Base-by-base conservation (phyloP, 2,329 filamentous ascomycete species). In the Aspergillus melleus region DNA sequence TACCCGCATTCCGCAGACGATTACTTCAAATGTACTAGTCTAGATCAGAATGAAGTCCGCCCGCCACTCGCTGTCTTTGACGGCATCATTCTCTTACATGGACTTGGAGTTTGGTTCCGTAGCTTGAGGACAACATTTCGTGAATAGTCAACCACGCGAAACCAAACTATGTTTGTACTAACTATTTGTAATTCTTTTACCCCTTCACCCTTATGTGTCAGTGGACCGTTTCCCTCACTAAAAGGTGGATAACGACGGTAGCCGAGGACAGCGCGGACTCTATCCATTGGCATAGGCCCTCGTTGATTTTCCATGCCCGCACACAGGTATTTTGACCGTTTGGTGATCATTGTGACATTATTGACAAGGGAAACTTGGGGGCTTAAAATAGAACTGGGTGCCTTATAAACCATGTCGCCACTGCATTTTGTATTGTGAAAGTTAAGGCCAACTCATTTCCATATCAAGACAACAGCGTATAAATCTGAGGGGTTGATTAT, bases 11-110 rank as follows among this genome's bases (percentile, higher is more conserved):
- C 46, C 46, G 46, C 46, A 49, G 46, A 49, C n/a, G 1, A 26
- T 49, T 49, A 49, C 46, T 49, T 49, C n/a, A 49, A 49, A 26
- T 49, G n/a, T 49, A 49, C 46, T 49, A 49, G 46, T 49, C 46
- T 49, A 11, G 46, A 49, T 49, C 46, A 49, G 8, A 49, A 49
- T 49, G 14, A 49, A 26, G 46, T 49, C 46, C 46, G 46, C 46
- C 46, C 46, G 46, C 46, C 46, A 49, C 46, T 49, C 46, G 46
- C 46, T 49, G n/a, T 49, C 46, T 49, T 44, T 64, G 62, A 76
- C 36, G 12, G 36, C 3, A 39, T 39, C 12, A 39, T 39, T 39
- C 36, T 39, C 36, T 39, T 39, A 39, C 12, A 39, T 39, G 5
- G 36, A 39, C 36, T 39, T 39, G 12, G 36, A 39, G 36, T 39